Evolutionary conservation across 1,139 yeast species (phyloP), one percentile per base, ranked within the genome.

Genomic region (Hansenula lynferdii): DNA sequence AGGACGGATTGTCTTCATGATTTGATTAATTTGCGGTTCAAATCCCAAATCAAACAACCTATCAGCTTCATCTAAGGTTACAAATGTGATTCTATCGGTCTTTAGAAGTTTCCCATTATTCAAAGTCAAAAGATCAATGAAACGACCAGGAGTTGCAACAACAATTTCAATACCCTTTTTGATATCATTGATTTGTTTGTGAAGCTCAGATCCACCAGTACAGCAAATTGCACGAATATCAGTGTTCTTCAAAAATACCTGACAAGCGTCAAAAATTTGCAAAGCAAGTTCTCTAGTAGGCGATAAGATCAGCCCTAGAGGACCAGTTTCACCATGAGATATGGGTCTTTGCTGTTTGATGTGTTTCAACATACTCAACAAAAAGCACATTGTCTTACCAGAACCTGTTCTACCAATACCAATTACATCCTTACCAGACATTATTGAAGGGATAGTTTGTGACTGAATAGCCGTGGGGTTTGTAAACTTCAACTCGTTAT

Each of bases 351-450:
- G 92, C 35, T 83, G 92, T 44, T 73, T 75, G 6, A 94, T 76
- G 44, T 92, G 97, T 37, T 96, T 70, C 36, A 92, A 66, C 64
- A 92, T 62, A 0, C 98, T 97, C 10, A 94, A 58, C 9, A 89
- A 67, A 60, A 86, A 94, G 2, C 97, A 84, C 53, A 92, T 70
- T 0, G 98, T 94, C 56, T 92, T 92, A 2, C 98, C 98, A 3
- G 97, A 86, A 0, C 99, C 98, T 0, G 99, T 92, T 50, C 89
- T 87, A 0, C 98, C 97, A 25, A 92, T 84, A 7, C 96, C 97
- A 38, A 94, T 83, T 5, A 92, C 77, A 64, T 94, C 97, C 41
- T 85, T 62, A 0, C 98, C 97, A 6, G 83, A 70, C 92, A 92
- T 83, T 15, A 89, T 77, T 0, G 90, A 84, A 0, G 99, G 98